Percentiles rank a stretch among this genome's conserved stretches.
Conservation (phyloP, 805 yeast genomes). For the Cyberlindnera americana region DNA sequence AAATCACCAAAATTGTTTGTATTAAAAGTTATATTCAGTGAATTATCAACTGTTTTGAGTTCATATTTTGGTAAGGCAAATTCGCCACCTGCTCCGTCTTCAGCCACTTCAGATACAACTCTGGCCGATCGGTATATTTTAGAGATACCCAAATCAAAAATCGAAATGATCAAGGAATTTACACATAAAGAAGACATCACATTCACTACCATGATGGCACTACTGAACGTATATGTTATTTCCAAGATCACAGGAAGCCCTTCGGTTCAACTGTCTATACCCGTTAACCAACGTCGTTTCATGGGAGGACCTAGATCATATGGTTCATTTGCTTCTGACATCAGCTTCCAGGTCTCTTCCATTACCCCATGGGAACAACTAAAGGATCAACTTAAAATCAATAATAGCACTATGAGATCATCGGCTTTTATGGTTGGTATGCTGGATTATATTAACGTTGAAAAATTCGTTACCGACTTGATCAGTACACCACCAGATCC, state of each 20-base stretch:
- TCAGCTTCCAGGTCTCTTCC: background rate
- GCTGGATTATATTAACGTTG: conserved; percentile 5
- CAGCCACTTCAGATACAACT: background rate
- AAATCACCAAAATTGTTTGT: conserved; percentile 2
- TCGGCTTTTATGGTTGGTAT: conserved; percentile 9
- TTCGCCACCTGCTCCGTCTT: background rate
- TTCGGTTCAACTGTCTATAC: conserved; percentile 1
- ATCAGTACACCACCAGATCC: background rate
- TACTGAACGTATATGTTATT: conserved; percentile 2
- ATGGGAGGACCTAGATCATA: conserved; percentile 6
- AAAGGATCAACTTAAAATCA: background rate
- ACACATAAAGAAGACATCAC: conserved; percentile 8
- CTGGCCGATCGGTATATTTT: conserved; percentile 2
- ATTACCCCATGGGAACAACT: conserved; percentile 1
- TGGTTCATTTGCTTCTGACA: conserved; percentile 9
- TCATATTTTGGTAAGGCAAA: background rate
- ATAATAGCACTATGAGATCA: background rate
- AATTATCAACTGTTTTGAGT: background rate
- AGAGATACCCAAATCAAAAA: background rate
- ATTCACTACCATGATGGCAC: conserved; percentile 6
- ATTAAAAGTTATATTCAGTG: background rate
- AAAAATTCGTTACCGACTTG: background rate
- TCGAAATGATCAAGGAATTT: conserved; percentile 4
- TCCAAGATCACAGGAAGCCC: background rate
- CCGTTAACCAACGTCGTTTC: conserved; percentile 10